Conservation (phyloP, 257 asterid species). For the Parsonsia alboflavescens region DNA sequence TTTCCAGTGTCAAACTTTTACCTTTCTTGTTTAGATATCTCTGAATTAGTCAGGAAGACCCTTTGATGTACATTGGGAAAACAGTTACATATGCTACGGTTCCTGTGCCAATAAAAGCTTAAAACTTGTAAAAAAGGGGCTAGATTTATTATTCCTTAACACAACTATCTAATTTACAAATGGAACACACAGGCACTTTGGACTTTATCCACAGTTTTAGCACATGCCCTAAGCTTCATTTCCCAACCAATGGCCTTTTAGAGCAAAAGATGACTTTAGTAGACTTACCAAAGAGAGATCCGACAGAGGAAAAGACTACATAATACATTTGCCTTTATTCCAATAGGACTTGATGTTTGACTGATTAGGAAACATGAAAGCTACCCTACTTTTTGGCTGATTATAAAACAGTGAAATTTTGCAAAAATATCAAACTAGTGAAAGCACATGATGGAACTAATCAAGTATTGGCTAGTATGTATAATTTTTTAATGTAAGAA, state of each 20-base stretch:
- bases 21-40: not conserved
- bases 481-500: not conserved
- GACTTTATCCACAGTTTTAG: not conserved
- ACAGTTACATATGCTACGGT: not conserved
- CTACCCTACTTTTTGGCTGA: conserved; percentile 5
- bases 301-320: conserved; percentile 20
- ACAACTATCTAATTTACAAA: not conserved
- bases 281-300: conserved; percentile 22
- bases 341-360: conserved; percentile 17
- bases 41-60: not conserved
- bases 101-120: not conserved
- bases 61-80: not conserved
- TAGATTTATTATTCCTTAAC: no score
- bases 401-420: not conserved
- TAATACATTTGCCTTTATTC: conserved; percentile 10
- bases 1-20: not conserved
- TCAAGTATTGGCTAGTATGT: not conserved
- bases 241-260: conserved; percentile 6
- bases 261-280: not conserved
- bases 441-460: not conserved
- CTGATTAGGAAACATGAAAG: conserved; percentile 18
- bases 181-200: not conserved
- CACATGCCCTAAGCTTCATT: not conserved
- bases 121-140: no score
- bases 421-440: not conserved